These are phyloP conservation scores for Yamadazyma takamatsuzukensis DNA, from an alignment of 805 yeast species.

Conservation along the genomic window DNA sequence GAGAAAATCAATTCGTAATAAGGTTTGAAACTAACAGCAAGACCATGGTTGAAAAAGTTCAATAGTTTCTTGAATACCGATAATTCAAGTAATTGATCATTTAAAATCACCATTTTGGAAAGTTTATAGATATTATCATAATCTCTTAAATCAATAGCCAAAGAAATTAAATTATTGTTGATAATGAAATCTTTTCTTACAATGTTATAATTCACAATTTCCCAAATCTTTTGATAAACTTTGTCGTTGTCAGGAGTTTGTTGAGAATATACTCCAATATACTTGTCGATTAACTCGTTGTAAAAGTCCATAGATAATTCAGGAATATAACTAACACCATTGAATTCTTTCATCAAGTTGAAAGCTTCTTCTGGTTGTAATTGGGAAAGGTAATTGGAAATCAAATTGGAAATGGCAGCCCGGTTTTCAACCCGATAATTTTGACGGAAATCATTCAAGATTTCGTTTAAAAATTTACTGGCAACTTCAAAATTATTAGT, in stretches of 20 bases:
- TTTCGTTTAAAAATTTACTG: constrained; percentile 52
- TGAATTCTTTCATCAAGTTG: constrained; percentile 24
- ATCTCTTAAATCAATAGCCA: constrained; percentile 32
- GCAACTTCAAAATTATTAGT: constrained; percentile 50
- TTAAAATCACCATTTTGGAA: constrained; percentile 31
- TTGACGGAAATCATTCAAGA: constrained; percentile 43
- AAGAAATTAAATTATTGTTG: constrained; percentile 24
- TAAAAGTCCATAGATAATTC: constrained; percentile 28
- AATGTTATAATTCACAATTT: constrained; percentile 29
- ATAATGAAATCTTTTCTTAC: constrained; percentile 30
- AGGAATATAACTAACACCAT: constrained; percentile 29
- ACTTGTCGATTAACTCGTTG: constrained; percentile 27
- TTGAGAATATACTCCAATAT: constrained; percentile 18
- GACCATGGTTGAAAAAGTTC: constrained; percentile 22
- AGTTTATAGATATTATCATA: constrained; percentile 31
- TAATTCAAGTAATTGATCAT: constrained; percentile 27
- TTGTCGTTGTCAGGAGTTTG: constrained; percentile 9
- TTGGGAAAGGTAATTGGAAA: constrained; percentile 42
- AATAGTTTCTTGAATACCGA: constrained; percentile 25
- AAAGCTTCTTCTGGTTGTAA: constrained; percentile 17
- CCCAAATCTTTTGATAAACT: constrained; percentile 21
- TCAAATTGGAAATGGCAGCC: constrained; percentile 32
- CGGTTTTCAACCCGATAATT: constrained; percentile 17
- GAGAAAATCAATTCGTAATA: constrained; percentile 31
- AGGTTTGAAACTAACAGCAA: constrained; percentile 18